phyloP scores from a whole-genome alignment of 805 yeast genomes.

The Cyberlindnera petersonii region DNA sequence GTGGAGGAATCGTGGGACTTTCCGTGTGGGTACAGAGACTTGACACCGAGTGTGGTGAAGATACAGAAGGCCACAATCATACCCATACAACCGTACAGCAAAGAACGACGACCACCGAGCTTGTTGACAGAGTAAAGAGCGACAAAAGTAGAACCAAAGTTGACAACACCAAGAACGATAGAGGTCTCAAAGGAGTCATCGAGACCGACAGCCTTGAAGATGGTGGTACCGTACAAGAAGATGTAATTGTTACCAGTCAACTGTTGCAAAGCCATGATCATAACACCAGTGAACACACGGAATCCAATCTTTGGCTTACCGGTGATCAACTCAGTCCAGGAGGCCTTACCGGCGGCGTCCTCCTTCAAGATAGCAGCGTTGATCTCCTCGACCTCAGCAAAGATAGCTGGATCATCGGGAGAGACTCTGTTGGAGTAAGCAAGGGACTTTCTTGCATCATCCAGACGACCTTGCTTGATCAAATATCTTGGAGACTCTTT shows the following conservation, averaged over 20 bases:
- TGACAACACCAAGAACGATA: slow-evolving; percentile 54
- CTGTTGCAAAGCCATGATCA: slow-evolving; percentile 62
- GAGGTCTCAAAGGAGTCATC: slow-evolving; percentile 55
- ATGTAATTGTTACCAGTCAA: slow-evolving; percentile 64
- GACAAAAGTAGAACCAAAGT: slow-evolving; percentile 52
- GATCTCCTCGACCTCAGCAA: slow-evolving; percentile 54
- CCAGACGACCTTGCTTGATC: slow-evolving; percentile 49
- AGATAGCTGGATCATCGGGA: slow-evolving; percentile 50
- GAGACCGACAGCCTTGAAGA: slow-evolving; percentile 59
- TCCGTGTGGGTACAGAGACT: slow-evolving; percentile 39
- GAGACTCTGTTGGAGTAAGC: slow-evolving; percentile 56
- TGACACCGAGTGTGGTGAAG: slow-evolving; percentile 61
- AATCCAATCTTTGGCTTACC: slow-evolving; percentile 59
- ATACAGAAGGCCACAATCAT: slow-evolving; percentile 43
- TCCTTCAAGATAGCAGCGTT: slow-evolving; percentile 61
- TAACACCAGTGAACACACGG: slow-evolving; percentile 47
- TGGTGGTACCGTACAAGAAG: slow-evolving; percentile 63
- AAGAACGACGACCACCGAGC: slow-evolving; percentile 49
- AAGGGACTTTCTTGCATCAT: slow-evolving; percentile 58
- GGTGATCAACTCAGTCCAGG: slow-evolving; percentile 62
- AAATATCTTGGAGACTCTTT: slow-evolving; percentile 75
- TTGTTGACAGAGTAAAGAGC: slow-evolving; percentile 49
- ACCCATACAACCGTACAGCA: slow-evolving; percentile 47
- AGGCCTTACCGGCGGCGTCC: slow-evolving; percentile 55
- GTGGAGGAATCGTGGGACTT: slow-evolving; percentile 43